Conservation (phyloP, 352 stramenopile species). For the Phytopythium cucurbitacearum region DNA sequence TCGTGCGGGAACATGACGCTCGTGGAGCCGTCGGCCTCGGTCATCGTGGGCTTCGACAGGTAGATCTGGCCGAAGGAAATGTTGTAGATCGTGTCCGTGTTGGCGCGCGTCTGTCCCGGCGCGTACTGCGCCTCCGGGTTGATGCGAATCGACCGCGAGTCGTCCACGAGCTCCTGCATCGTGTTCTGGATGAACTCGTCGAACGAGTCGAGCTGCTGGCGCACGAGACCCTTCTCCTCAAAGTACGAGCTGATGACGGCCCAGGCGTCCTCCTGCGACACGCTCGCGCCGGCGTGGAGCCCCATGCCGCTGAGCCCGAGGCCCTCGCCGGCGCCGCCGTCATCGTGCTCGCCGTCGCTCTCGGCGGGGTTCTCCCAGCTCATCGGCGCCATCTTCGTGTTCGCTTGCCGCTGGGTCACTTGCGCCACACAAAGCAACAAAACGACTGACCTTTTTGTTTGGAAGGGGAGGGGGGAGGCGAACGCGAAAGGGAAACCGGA, state of each 20-base stretch:
- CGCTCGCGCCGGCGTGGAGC: slow-evolving; percentile 62
- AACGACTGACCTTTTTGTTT: slow-evolving; percentile 16
- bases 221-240: slow-evolving; percentile 99
- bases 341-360: slow-evolving; percentile 48
- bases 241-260: slow-evolving; percentile 99
- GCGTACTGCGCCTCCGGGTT: slow-evolving; percentile 96
- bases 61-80: slow-evolving; percentile 99
- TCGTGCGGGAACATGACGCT: slow-evolving; percentile 99
- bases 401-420: not conserved
- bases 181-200: slow-evolving; percentile 99
- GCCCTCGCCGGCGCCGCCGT: slow-evolving; percentile 7
- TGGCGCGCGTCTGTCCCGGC: slow-evolving; percentile 91
- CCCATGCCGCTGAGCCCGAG: slow-evolving; percentile 26
- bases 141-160: slow-evolving; percentile 96
- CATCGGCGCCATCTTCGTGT: slow-evolving; percentile 24
- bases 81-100: slow-evolving; percentile 92
- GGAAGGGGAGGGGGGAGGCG: slow-evolving; percentile 7
- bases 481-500: not conserved
- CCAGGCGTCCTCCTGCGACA: slow-evolving; percentile 99
- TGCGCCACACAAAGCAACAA: slow-evolving; percentile 8
- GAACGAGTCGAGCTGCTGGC: slow-evolving; percentile 99
- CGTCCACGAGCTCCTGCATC: slow-evolving; percentile 99
- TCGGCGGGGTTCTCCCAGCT: slow-evolving; percentile 71
- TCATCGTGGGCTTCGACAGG: slow-evolving; percentile 95
- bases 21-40: slow-evolving; percentile 95